Base-by-base conservation (phyloP, 1,284 basidiomycete species). In the Cutaneotrichosporon sp. region DNA sequence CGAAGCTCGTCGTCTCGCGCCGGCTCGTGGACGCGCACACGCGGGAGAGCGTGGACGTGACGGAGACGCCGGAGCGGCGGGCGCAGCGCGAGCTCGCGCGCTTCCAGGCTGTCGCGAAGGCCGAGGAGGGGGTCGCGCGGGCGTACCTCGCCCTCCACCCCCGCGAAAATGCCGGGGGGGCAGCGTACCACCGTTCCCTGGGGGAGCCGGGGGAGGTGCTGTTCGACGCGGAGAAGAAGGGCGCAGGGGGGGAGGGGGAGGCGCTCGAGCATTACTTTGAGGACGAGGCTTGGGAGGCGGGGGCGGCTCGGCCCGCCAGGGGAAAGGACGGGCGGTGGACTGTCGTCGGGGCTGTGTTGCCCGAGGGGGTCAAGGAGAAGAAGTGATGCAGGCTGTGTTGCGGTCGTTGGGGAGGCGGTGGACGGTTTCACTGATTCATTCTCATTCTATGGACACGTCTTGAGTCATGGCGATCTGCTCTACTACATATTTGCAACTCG, bases 31-130 rank as follows among this genome's bases (percentile, higher is more conserved):
- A 51, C 27, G 45, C 22, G 16, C 31, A 49, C 18, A 10, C 10
- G 4, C 31, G 6, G 10, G 31, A 20, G 14, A 38, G 51, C 34
- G 34, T 25, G 33, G 54, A 54, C 56, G 27, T 61, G 29, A 68
- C 67, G 20, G 59, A 65, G 18, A 54, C 53, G 11, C 57, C 54
- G 29, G 49, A 56, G 9, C 60, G 74, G 54, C 50, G 59, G 45
- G 42, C 60, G 50, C 68, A 72, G 58, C 56, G 70, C 24, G 56
- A 64, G 27, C 42, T 77, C 16, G 75, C 75, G 58, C 65, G 76
- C 54, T 79, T 79, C 60, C 77, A 78, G 64, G 62, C 75, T 0
- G 36, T 79, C 24, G 75, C 73, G 11, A 78, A 78, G 56, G 70
- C 67, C 1, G 75, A 76, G 66, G 60, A 61, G 33, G 60, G 59